Conservation (phyloP, 495 filamentous ascomycete genomes). For the Copromyces sp. region DNA sequence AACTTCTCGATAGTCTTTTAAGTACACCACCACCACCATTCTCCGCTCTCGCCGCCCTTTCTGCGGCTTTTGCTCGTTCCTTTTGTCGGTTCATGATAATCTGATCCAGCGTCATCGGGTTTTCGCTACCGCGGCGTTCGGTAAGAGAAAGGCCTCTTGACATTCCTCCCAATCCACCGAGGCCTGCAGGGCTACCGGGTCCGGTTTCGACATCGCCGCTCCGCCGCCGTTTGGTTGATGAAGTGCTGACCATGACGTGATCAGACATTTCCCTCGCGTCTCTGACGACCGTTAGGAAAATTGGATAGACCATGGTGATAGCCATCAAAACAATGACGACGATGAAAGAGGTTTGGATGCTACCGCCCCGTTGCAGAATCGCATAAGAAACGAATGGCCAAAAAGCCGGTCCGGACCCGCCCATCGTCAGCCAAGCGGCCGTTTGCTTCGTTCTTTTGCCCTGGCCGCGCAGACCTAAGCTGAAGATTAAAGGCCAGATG, state of each 20-base stretch:
- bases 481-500: constrained; percentile 63
- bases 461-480: constrained; percentile 57
- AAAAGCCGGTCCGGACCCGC: constrained; percentile 53
- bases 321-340: constrained; percentile 27
- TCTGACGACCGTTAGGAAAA: constrained; percentile 27
- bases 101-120: neutral
- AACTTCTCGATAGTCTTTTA: neutral
- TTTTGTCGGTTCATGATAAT: neutral
- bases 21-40: neutral
- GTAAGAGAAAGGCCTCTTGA: neutral
- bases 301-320: constrained; percentile 23
- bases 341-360: constrained; percentile 25
- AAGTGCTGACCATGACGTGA: neutral
- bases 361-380: constrained; percentile 20
- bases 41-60: neutral
- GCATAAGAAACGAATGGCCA: constrained; percentile 53
- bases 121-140: neutral
- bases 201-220: neutral
- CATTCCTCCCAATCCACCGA: neutral
- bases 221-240: neutral
- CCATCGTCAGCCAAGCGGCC: constrained; percentile 55
- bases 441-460: constrained; percentile 61
- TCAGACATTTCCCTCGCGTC: constrained; percentile 32
- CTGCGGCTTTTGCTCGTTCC: neutral
- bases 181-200: neutral